Evolutionary conservation across 345 rosid species (phyloP).

Genomic region (Diplotaxis tenuifolia): DNA sequence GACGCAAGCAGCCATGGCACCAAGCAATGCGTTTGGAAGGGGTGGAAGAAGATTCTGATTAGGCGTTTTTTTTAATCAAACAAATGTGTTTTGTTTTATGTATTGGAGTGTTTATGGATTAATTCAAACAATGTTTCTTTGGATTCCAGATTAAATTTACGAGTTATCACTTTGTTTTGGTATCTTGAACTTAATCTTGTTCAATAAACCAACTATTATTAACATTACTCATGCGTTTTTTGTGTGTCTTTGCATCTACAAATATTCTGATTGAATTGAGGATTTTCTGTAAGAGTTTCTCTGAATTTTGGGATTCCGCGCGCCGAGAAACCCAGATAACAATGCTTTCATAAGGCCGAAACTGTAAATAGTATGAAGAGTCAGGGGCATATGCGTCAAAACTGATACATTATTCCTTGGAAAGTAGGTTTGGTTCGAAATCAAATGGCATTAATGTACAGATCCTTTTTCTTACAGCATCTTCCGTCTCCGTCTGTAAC

Average conservation of each 20-base stretch:
- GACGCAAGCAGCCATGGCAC: conserved; percentile 8
- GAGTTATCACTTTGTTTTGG: no score
- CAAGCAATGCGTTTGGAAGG: background rate
- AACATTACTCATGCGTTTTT: no score
- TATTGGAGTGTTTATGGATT: no score
- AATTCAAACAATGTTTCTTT: conserved; percentile 3
- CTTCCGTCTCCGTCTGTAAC: conserved; percentile 15
- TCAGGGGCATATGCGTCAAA: background rate
- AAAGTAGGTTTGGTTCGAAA: background rate
- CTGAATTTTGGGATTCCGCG: no score
- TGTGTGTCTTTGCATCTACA: no score
- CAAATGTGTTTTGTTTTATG: background rate
- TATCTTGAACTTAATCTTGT: no score
- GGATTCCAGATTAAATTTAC: background rate
- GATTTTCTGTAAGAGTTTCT: no score
- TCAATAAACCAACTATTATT: no score
- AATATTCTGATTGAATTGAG: no score
- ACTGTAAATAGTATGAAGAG: no score
- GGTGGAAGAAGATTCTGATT: conserved; percentile 8
- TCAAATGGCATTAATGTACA: conserved; percentile 44
- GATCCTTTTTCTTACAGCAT: conserved; percentile 25
- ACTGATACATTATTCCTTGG: background rate
- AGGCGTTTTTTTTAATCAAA: background rate
- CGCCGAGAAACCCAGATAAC: no score
- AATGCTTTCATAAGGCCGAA: no score